Evolutionary conservation across 345 rosid species (phyloP).

Genomic region (Eucalyptus polybractea): DNA sequence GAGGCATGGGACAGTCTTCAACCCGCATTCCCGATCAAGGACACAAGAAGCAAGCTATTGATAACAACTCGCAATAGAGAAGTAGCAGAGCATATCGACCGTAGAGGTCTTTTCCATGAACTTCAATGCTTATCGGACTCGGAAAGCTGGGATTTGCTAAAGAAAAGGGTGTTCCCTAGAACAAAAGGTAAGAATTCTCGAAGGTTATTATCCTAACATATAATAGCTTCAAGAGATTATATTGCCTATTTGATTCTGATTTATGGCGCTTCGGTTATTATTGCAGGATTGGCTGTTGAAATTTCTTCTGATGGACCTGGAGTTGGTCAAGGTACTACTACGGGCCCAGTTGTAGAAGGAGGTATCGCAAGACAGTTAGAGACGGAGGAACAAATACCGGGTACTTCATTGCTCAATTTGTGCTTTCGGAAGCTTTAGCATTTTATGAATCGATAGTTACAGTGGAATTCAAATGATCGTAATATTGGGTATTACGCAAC

Average conservation of each 20-base stretch:
- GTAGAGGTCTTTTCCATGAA: accelerated
- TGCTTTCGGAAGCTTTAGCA: too few species aligned
- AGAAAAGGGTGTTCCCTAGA: accelerated
- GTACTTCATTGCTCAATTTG: too few species aligned
- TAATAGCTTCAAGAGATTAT: too few species aligned
- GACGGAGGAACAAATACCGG: accelerated
- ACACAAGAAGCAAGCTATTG: slow-evolving; percentile 16
- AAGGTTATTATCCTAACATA: too few species aligned
- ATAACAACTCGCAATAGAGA: slow-evolving; percentile 12
- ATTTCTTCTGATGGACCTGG: too few species aligned
- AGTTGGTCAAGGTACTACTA: background rate
- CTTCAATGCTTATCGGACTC: accelerated
- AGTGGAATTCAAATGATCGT: too few species aligned
- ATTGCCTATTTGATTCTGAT: too few species aligned
- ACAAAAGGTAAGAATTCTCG: accelerated
- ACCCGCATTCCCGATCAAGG: background rate
- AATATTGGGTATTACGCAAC: accelerated
- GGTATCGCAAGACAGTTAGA: too few species aligned
- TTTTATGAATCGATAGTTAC: too few species aligned
- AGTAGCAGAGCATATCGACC: accelerated
- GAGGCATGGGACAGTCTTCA: slow-evolving; percentile 21
- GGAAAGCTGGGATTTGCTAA: too few species aligned
- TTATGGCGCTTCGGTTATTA: too few species aligned
- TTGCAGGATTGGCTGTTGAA: accelerated
- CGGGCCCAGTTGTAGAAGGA: too few species aligned